Percentiles rank a stretch among this genome's conserved stretches.
These are phyloP conservation scores for Begonia loranthoides DNA, from an alignment of 306 rosid genomes.

Conservation along the genomic window DNA sequence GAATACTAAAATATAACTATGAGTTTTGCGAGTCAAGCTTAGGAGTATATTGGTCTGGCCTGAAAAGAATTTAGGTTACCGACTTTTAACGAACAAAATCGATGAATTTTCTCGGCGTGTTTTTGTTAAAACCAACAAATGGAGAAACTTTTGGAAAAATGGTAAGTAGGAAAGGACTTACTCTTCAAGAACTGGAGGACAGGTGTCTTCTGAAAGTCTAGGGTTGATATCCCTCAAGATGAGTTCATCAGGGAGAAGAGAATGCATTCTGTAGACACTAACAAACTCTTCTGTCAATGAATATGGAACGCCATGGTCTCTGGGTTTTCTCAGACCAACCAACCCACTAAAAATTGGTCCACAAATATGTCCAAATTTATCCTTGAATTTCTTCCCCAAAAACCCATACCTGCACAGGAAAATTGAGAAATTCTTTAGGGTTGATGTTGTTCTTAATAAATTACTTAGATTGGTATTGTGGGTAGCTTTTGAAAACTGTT, in stretches of 20 bases:
- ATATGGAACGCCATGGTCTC: conserved; percentile 72
- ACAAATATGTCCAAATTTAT: conserved; percentile 36
- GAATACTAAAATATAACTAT: no score
- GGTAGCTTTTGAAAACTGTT: no score
- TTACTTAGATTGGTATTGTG: no score
- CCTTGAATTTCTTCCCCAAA: conserved; percentile 62
- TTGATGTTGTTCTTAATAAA: no score
- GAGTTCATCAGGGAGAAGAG: conserved; percentile 52
- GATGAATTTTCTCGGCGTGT: no score
- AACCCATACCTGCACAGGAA: conserved; percentile 45
- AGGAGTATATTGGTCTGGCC: no score
- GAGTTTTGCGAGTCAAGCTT: no score
- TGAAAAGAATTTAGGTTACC: no score
- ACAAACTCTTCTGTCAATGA: conserved; percentile 67
- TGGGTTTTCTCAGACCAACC: conserved; percentile 50
- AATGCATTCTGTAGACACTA: conserved; percentile 68
- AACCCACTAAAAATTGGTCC: conserved; percentile 59
- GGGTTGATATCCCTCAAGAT: conserved; percentile 29
- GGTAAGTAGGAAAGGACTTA: conserved; percentile 10
- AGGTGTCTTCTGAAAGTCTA: conserved; percentile 18
- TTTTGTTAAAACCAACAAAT: no score
- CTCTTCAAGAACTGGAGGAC: conserved; percentile 42
- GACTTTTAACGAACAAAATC: background rate
- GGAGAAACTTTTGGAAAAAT: background rate
- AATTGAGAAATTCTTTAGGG: background rate